Evolutionary conservation across 129 eudicot genomes (phyloP).

Genomic region (Logfia minima): DNA sequence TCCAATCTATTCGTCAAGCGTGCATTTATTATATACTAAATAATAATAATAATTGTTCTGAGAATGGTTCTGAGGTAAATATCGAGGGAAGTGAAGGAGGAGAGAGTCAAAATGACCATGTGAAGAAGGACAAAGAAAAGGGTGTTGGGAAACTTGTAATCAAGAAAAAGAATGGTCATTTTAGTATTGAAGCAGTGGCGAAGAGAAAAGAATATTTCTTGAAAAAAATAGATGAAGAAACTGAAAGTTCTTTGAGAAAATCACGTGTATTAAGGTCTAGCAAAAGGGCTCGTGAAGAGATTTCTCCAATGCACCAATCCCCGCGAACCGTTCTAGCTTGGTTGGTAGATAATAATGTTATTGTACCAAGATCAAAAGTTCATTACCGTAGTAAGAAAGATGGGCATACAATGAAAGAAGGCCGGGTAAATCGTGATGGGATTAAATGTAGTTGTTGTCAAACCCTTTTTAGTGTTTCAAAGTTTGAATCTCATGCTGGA

Average conservation of each 20-base stretch:
- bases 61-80: slow-evolving; percentile 15
- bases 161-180: slow-evolving; percentile 39
- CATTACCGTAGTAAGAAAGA: slow-evolving; percentile 48
- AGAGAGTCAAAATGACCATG: not conserved
- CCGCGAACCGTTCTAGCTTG: slow-evolving; percentile 76
- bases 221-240: slow-evolving; percentile 25
- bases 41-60: not conserved
- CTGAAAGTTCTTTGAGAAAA: slow-evolving; percentile 26
- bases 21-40: slow-evolving; percentile 38
- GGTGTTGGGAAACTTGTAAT: slow-evolving; percentile 33
- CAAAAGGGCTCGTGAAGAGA: slow-evolving; percentile 58
- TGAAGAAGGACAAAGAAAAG: slow-evolving; percentile 21
- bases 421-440: slow-evolving; percentile 72
- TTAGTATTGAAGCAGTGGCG: slow-evolving; percentile 15
- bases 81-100: slow-evolving; percentile 1
- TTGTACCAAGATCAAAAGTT: slow-evolving; percentile 64
- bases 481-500: slow-evolving; percentile 79
- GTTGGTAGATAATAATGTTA: slow-evolving; percentile 65
- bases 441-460: slow-evolving; percentile 86
- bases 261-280: slow-evolving; percentile 57
- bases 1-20: slow-evolving; percentile 40
- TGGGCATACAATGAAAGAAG: slow-evolving; percentile 47
- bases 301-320: slow-evolving; percentile 40
- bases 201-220: slow-evolving; percentile 22
- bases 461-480: slow-evolving; percentile 47